Conservation (phyloP, 768 basidiomycete species). For the Pisolithus orientalis region DNA sequence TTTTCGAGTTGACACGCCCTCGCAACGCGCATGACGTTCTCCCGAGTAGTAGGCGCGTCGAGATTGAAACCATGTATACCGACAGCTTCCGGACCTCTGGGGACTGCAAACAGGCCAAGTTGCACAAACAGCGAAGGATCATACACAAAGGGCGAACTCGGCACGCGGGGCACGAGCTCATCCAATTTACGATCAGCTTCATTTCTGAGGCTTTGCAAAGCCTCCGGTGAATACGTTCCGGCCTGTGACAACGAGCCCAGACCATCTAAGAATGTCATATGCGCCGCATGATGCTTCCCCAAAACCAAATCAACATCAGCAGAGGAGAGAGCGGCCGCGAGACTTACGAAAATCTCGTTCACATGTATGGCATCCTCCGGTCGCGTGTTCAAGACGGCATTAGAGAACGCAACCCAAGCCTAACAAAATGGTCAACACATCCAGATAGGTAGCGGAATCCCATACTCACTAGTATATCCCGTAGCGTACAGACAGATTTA, state of each 20-base stretch:
- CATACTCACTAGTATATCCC: constrained; percentile 77
- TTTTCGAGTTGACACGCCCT: constrained; percentile 87
- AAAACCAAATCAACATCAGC: constrained; percentile 7
- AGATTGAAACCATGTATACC: constrained; percentile 60
- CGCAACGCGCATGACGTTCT: constrained; percentile 83
- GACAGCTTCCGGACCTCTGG: constrained; percentile 43
- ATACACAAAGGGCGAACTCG: constrained; percentile 15
- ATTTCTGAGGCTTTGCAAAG: constrained; percentile 53
- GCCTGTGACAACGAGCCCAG: constrained; percentile 73
- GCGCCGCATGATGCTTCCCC: constrained; percentile 81
- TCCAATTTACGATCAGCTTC: constrained; percentile 52
- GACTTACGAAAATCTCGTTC: constrained; percentile 64
- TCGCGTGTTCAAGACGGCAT: constrained; percentile 41
- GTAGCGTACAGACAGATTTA: constrained; percentile 61
- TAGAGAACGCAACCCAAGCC: constrained; percentile 93
- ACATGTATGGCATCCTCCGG: constrained; percentile 29
- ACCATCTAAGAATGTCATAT: constrained; percentile 90
- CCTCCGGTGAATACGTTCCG: constrained; percentile 52
- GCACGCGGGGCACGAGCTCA: constrained; percentile 45
- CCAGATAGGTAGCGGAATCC: neutral
- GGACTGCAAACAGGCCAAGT: constrained; percentile 71
- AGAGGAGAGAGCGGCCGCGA: neutral
- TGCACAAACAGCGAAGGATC: constrained; percentile 37
- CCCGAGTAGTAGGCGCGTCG: constrained; percentile 79
- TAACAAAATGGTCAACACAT: constrained; percentile 24